These are phyloP conservation scores for Farysia itapuensis DNA, from an alignment of 1,284 basidiomycete species.

Conservation along the genomic window DNA sequence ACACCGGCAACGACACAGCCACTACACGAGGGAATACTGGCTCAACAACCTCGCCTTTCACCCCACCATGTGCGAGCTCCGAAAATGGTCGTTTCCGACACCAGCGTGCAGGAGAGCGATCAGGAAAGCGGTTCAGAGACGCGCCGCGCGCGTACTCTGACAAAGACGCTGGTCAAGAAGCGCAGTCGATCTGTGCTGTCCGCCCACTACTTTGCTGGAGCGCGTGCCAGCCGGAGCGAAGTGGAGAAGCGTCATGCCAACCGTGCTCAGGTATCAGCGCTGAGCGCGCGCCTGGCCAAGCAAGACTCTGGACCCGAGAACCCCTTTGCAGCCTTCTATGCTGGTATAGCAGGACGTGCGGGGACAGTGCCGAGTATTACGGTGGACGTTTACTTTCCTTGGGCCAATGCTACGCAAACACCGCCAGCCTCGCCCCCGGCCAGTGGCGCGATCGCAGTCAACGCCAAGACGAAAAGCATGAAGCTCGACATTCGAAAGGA, in stretches of 20 bases:
- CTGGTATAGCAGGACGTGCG: slow-evolving; percentile 60
- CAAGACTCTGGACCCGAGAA: slow-evolving; percentile 49
- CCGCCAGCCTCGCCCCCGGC: slow-evolving; percentile 14
- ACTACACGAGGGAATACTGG: too few relatives aligned
- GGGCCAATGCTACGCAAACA: slow-evolving; percentile 64
- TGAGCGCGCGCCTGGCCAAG: slow-evolving; percentile 36
- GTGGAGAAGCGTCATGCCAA: slow-evolving; percentile 32
- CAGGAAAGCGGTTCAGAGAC: slow-evolving; percentile 13
- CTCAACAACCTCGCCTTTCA: too few relatives aligned
- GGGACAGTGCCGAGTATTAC: slow-evolving; percentile 62
- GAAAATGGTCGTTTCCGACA: slow-evolving; percentile 18
- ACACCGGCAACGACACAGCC: slow-evolving; percentile 14
- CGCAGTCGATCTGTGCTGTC: slow-evolving; percentile 4
- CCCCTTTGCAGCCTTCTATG: slow-evolving; percentile 62
- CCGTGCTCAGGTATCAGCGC: slow-evolving; percentile 29
- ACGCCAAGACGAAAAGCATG: slow-evolving; percentile 59
- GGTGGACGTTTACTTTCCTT: slow-evolving; percentile 85
- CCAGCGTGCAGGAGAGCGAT: slow-evolving; percentile 27
- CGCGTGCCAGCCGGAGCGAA: slow-evolving; percentile 17
- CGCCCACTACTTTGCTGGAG: slow-evolving; percentile 33
- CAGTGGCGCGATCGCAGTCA: slow-evolving; percentile 34
- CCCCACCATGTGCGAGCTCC: slow-evolving; percentile 15
- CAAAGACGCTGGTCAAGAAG: slow-evolving; percentile 7
- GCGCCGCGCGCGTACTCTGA: slow-evolving; percentile 5
- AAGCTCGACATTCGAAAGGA: slow-evolving; percentile 75